Evolutionary conservation across 495 filamentous ascomycete genomes (phyloP).

Genomic region (Chaetomium tenue): DNA sequence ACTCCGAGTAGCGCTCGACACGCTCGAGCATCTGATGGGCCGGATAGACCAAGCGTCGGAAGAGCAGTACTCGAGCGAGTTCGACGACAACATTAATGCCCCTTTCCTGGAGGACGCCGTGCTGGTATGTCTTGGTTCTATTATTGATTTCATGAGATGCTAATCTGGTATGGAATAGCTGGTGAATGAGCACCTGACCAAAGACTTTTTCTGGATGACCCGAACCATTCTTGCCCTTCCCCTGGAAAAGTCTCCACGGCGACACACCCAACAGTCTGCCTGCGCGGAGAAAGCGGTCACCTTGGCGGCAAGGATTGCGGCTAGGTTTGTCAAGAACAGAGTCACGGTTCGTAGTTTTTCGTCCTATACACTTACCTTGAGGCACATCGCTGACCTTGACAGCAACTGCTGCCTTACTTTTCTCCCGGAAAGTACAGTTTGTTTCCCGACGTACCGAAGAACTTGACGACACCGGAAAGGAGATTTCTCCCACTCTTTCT

Average conservation of each 20-base stretch:
- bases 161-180: conserved; percentile 14
- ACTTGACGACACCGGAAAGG: conserved; percentile 31
- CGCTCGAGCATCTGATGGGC: conserved; percentile 39
- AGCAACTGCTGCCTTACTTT: conserved; percentile 44
- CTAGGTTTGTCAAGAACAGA: conserved; percentile 42
- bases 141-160: not conserved
- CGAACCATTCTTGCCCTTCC: conserved; percentile 36
- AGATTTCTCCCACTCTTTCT: conserved; percentile 45
- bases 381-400: conserved; percentile 24
- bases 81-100: conserved; percentile 30
- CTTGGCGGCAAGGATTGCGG: conserved; percentile 40
- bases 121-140: conserved; percentile 27
- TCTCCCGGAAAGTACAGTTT: conserved; percentile 39
- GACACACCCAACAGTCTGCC: conserved; percentile 32
- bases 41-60: conserved; percentile 41
- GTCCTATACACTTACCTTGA: not conserved
- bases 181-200: conserved; percentile 41
- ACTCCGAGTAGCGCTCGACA: conserved; percentile 40
- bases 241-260: conserved; percentile 14
- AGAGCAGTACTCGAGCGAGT: conserved; percentile 36
- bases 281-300: conserved; percentile 43
- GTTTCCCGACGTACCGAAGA: conserved; percentile 38
- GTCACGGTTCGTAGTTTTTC: conserved; percentile 33
- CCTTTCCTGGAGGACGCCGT: conserved; percentile 46
- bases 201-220: conserved; percentile 44